Evolutionary conservation across 306 rosid species (phyloP), one percentile per base, ranked within the genome.

Genomic region (Lablab purpureus): DNA sequence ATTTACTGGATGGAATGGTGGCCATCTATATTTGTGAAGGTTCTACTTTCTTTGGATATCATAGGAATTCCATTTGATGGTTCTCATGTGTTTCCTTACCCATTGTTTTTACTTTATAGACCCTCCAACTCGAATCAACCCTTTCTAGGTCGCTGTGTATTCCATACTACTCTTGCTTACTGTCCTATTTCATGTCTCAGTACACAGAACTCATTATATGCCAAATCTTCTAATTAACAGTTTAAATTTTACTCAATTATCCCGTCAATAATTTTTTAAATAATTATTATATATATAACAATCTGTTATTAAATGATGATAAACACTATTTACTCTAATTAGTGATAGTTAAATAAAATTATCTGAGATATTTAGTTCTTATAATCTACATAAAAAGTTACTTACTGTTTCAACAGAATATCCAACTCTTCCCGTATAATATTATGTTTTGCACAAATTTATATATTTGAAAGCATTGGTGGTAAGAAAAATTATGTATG

Each of bases 1-100:
- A 28, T 62, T 64, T 34, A 37, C 50, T 19, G 36, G 67, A 84
- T 79, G 77, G 62, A 89, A 87, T 76, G 45, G 67, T 54, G 64
- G 58, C 85, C 91, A 85, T 83, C 83, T 60, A 84, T 60, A 83
- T 79, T 69, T 76, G 80, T 54, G 47, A 81, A 85, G 68, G 66
- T 34, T 54, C 59, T 17, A 13, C 75, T 77, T 84, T 74, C 46
- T 23, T 4, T 3, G 62, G 85, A 80, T 84, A 62, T 80, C 76
- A 68, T 32, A 22, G 58, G 15, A 49, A 79, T 32, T 73, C 47
- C 74, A 67, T 76, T 62, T n/a, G 63, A 80, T 71, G 89, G 85
- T 71, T 83, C 65, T 81, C 76, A 17, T 46, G 36, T 59, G 28
- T 75, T 58, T 83, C 82, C 69, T 69, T 62, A 50, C 66, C 75